Base-by-base conservation (phyloP, 345 rosid species). In the Bruguiera parviflora region DNA sequence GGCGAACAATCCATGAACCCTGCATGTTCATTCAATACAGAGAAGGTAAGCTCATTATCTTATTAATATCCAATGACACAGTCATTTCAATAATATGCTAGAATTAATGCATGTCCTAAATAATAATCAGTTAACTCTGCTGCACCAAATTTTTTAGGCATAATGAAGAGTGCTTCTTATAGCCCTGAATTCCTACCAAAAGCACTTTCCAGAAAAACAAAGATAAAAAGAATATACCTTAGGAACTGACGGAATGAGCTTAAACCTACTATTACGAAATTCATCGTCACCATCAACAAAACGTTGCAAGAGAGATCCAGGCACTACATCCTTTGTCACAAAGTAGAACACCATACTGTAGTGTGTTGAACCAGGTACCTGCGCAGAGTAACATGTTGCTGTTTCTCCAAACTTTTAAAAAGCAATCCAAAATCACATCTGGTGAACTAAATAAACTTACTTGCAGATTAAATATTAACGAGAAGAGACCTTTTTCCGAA, bases 1-100 rank as follows among this genome's bases (percentile, higher is more conserved):
- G 99, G 55, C 97, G 89, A 63, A 96, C 99, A 61, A 96, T 92
- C 99, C 99, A 96, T 31, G 99, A 96, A 18, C 99, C 99, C 99
- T 92, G 85, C 72, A 67, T 10, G 15, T 55, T 53, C 49, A 27
- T 61, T 62, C 3, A 52, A 22, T 52, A 52, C 53, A 66, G 53
- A 28, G n/a, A 65, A 33, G 19, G 20, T 4, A 11, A 11, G 13
- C 18, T 43, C 3, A 18, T 43, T 11, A 10, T 9, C 15, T 39
- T 39, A 39, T 10, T 39, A 39, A 10, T 39, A 39, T 39, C 46
- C 2, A 29, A 16, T 29, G 33, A 46, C 32, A 10, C n/a, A 1
- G 56, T 39, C 47, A 71, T 47, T 64, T 21, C 27, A 35, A 27
- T 27, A 62, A 47, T 55, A 64, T 56, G 56, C 63, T 71, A 16